Percentiles rank a stretch among this genome's conserved stretches.
These are phyloP conservation scores for Fusarium coicis DNA, from an alignment of 2,329 filamentous ascomycete genomes.

Conservation along the genomic window DNA sequence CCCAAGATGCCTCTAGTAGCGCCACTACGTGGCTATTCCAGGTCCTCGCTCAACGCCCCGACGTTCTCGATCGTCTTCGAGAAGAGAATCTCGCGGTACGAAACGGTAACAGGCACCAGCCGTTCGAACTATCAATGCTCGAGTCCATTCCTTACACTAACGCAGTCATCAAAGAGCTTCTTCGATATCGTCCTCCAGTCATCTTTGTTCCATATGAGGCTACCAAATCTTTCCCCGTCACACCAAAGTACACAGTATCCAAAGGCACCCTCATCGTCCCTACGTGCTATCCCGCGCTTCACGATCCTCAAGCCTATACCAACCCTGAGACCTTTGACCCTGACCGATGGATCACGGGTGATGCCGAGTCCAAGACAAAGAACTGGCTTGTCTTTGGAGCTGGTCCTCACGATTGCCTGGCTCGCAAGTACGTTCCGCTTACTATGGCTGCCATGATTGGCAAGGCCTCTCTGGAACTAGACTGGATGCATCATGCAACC, in stretches of 20 bases:
- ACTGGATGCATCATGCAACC: conserved; percentile 63
- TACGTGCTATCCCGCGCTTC: conserved; percentile 62
- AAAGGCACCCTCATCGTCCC: conserved; percentile 62
- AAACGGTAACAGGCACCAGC: conserved; percentile 53
- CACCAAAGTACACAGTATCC: conserved; percentile 59
- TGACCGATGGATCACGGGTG: conserved; percentile 63
- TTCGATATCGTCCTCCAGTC: conserved; percentile 63
- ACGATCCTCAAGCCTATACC: conserved; percentile 60
- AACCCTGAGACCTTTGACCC: conserved; percentile 60
- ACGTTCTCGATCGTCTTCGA: conserved; percentile 58
- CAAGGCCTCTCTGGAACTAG: conserved; percentile 60
- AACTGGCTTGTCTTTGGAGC: conserved; percentile 66
- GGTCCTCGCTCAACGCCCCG: conserved; percentile 60
- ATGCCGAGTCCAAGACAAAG: conserved; percentile 61
- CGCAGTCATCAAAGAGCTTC: conserved; percentile 64
- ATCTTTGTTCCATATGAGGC: conserved; percentile 65
- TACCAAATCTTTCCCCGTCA: conserved; percentile 59
- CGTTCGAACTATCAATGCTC: conserved; percentile 58
- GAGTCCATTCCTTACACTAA: conserved; percentile 63
- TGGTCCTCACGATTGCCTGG: conserved; percentile 62
- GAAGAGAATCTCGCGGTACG: conserved; percentile 59
- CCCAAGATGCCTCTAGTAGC: conserved; percentile 64
- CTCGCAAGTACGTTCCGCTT: conserved; percentile 60
- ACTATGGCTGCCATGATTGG: conserved; percentile 64
- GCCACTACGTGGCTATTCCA: conserved; percentile 65